A percentile compares a stretch with the other conserved stretches of the same genome.
Evolutionary conservation across 2,329 filamentous ascomycete genomes (phyloP).

Genomic region (Ceratocystis colombiana): DNA sequence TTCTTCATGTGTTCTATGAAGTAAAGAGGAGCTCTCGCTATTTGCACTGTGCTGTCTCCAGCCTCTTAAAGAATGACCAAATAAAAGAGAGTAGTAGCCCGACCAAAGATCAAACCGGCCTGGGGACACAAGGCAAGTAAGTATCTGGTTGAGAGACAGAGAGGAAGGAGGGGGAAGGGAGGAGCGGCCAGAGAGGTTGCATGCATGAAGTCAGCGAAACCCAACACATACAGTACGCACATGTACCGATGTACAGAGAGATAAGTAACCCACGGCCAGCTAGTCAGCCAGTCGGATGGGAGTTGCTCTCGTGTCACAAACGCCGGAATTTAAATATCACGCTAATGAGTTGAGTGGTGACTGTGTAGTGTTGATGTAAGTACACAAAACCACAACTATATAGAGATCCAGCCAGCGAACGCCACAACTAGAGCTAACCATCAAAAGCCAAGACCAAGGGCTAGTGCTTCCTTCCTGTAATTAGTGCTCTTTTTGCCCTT

Average conservation of each 20-base stretch:
- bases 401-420: background rate
- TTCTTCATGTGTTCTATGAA: background rate
- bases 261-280: background rate
- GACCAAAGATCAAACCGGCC: background rate
- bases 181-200: background rate
- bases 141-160: too few species aligned
- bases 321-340: background rate
- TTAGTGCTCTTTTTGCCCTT: constrained; percentile 11
- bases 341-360: background rate
- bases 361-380: background rate
- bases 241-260: background rate
- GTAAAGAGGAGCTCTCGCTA: background rate
- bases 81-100: too few species aligned
- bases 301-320: background rate
- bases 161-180: too few species aligned
- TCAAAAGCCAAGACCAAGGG: background rate
- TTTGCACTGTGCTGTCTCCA: too few species aligned
- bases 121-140: too few species aligned
- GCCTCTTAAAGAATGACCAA: too few species aligned
- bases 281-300: background rate
- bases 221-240: background rate
- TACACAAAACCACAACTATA: background rate
- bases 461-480: constrained; percentile 11
- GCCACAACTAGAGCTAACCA: too few species aligned
- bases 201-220: constrained; percentile 14